Evolutionary conservation across 306 rosid species (phyloP).

Genomic region (Glycine tomentella): DNA sequence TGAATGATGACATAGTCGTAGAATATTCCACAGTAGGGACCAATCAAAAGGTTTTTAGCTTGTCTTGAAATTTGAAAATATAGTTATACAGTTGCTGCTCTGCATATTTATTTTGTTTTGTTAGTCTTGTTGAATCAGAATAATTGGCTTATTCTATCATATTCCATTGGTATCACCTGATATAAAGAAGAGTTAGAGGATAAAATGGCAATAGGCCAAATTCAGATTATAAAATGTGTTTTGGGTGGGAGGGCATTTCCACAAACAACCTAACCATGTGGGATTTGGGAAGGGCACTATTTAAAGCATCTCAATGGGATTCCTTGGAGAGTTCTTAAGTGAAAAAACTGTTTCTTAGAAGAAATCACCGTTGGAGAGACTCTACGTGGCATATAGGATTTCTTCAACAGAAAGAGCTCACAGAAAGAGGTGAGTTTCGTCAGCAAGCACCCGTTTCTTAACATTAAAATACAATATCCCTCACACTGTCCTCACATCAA

Average conservation of each 20-base stretch:
- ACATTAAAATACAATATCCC: too few species aligned
- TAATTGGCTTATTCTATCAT: neutral
- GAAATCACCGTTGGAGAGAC: too few species aligned
- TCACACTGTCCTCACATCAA: too few species aligned
- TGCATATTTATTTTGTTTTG: too few species aligned
- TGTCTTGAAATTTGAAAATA: neutral
- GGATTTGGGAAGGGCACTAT: neutral
- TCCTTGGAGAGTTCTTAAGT: too few species aligned
- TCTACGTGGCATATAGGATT: too few species aligned
- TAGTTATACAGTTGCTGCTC: neutral
- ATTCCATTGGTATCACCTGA: neutral
- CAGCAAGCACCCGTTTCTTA: too few species aligned
- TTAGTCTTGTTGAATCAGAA: neutral
- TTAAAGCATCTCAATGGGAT: neutral
- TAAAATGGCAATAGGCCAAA: neutral
- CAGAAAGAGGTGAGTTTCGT: too few species aligned
- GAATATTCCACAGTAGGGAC: too few species aligned
- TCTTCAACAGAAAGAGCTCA: too few species aligned
- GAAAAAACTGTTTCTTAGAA: too few species aligned
- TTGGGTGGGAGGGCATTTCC: neutral
- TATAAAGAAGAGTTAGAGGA: neutral
- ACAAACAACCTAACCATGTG: neutral
- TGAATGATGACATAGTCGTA: neutral
- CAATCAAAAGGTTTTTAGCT: too few species aligned
- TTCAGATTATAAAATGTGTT: neutral